phyloP scores from a whole-genome alignment of 305 asterid species.

The Andrographis paniculata region DNA sequence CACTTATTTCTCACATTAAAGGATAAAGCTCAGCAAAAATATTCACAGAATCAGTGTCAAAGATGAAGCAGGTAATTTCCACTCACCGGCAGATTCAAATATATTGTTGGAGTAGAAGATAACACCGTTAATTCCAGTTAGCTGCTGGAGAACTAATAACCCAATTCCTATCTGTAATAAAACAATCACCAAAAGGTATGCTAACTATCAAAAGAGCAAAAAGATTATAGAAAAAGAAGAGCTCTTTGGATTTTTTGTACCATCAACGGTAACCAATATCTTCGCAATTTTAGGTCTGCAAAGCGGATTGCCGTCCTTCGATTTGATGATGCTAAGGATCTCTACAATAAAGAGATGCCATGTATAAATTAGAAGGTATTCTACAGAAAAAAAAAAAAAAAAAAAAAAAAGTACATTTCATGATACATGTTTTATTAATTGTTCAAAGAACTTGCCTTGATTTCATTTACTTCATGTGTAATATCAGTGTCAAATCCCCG shows the following conservation, averaged over 20 bases:
- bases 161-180: constrained; percentile 81
- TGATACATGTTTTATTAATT: constrained; percentile 1
- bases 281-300: constrained; percentile 69
- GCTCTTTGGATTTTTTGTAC: constrained; percentile 22
- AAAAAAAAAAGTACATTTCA: constrained; percentile 1
- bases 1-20: constrained; percentile 5
- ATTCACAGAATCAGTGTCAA: neutral
- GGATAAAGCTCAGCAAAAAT: constrained; percentile 1
- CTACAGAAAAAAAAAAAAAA: too few relatives aligned
- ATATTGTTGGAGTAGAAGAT: constrained; percentile 79
- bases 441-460: constrained; percentile 45
- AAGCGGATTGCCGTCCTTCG: constrained; percentile 71
- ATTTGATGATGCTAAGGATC: constrained; percentile 70
- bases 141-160: constrained; percentile 72
- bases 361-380: constrained; percentile 3
- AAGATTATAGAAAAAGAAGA: constrained; percentile 7
- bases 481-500: constrained; percentile 94
- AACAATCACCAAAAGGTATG: constrained; percentile 8
- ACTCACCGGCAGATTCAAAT: constrained; percentile 83
- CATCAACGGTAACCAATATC: constrained; percentile 99
- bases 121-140: constrained; percentile 82
- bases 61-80: neutral
- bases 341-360: constrained; percentile 32
- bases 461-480: constrained; percentile 77
- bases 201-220: constrained; percentile 2